These are phyloP conservation scores for Fusarium subtropicale DNA, from an alignment of 2,329 filamentous ascomycete species.

Conservation along the genomic window DNA sequence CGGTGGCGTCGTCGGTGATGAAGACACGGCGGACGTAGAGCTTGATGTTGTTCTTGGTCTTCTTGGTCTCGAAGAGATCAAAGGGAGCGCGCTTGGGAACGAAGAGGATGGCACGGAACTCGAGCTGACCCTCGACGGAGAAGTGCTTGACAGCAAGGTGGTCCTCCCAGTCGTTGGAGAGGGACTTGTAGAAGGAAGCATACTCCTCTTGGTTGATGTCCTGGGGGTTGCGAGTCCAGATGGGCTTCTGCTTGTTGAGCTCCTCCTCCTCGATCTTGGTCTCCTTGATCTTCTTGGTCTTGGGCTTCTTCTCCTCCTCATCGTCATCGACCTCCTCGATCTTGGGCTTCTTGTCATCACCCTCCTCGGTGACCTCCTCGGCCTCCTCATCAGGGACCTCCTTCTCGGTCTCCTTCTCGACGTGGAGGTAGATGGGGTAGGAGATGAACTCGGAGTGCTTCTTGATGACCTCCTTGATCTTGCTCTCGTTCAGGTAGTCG, in stretches of 20 bases:
- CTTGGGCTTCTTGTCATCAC: conserved; percentile 94
- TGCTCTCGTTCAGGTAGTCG: conserved; percentile 98
- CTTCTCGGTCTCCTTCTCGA: conserved; percentile 98
- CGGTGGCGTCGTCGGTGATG: conserved; percentile 99
- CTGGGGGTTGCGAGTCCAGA: conserved; percentile 98
- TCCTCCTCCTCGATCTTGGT: conserved; percentile 99
- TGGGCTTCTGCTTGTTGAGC: conserved; percentile 99
- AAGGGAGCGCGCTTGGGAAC: conserved; percentile 99
- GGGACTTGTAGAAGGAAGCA: conserved; percentile 99
- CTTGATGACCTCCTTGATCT: conserved; percentile 99
- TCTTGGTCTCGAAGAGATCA: conserved; percentile 99
- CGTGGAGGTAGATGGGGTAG: conserved; percentile 99
- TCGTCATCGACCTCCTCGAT: conserved; percentile 92
- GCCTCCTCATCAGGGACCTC: conserved; percentile 97
- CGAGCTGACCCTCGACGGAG: conserved; percentile 99
- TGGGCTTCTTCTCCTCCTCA: conserved; percentile 91
- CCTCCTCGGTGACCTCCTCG: conserved; percentile 70
- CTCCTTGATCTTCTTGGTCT: conserved; percentile 99
- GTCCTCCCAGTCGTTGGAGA: conserved; percentile 99
- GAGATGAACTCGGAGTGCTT: conserved; percentile 99
- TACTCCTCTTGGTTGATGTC: conserved; percentile 98
- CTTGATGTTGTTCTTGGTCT: conserved; percentile 99
- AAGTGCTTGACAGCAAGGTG: conserved; percentile 99
- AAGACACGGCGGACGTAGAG: conserved; percentile 99
- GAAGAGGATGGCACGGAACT: conserved; percentile 99